These are phyloP conservation scores for Boletus pseudopeckii DNA, from an alignment of 768 basidiomycete genomes.

Conservation along the genomic window DNA sequence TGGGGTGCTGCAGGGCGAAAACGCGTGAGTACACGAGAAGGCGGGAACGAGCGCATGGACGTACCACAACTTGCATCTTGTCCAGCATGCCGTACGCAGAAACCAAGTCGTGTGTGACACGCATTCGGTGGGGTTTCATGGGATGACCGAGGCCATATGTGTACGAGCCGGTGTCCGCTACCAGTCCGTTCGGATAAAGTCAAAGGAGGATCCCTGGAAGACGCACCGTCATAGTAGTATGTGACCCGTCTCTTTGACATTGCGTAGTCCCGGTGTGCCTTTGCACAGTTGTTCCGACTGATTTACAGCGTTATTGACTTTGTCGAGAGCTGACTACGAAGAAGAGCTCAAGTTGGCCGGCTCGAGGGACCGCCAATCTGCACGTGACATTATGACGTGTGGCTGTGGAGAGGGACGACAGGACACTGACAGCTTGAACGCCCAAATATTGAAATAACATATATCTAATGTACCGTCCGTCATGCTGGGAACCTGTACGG, in stretches of 20 bases:
- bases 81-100: constrained; percentile 90
- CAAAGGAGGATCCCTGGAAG: neutral
- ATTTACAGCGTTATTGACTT: neutral
- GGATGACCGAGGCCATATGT: constrained; percentile 87
- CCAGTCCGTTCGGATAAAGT: constrained; percentile 1
- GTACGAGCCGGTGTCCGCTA: constrained; percentile 71
- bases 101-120: constrained; percentile 89
- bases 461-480: constrained; percentile 5
- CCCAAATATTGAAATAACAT: constrained; percentile 3
- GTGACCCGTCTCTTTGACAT: constrained; percentile 76
- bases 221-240: constrained; percentile 76
- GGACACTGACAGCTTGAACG: neutral
- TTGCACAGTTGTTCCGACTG: neutral
- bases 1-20: constrained; percentile 54
- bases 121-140: constrained; percentile 96
- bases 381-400: constrained; percentile 17
- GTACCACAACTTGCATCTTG: constrained; percentile 88
- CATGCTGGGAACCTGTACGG: neutral
- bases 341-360: neutral
- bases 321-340: neutral
- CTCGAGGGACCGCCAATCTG: neutral
- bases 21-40: neutral
- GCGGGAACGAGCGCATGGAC: neutral
- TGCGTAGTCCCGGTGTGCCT: neutral
- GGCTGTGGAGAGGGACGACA: neutral